These are phyloP conservation scores for Lithospermum erythrorhizon DNA, from an alignment of 257 asterid species.

Conservation along the genomic window DNA sequence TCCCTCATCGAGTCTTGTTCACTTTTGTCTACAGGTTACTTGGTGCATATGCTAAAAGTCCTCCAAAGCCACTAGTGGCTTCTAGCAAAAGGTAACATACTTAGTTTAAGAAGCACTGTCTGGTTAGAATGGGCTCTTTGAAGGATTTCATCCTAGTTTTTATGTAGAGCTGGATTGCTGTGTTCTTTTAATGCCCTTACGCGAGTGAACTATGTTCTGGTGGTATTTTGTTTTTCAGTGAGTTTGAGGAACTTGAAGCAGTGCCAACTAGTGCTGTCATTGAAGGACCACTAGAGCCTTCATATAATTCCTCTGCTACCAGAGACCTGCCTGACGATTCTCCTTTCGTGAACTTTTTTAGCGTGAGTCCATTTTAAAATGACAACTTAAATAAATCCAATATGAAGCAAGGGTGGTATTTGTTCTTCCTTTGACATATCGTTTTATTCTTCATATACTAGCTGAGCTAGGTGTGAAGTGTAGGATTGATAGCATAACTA, in stretches of 20 bases:
- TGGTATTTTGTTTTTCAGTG: constrained; percentile 16
- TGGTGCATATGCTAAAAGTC: constrained; percentile 48
- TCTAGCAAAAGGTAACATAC: constrained; percentile 43
- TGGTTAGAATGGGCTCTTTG: not conserved
- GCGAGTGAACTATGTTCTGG: not conserved
- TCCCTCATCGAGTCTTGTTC: constrained; percentile 1
- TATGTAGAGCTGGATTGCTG: not conserved
- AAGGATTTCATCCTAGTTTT: not conserved
- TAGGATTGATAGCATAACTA: not conserved
- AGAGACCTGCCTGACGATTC: constrained; percentile 22
- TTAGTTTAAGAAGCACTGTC: not conserved
- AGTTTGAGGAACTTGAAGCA: constrained; percentile 28
- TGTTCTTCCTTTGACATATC: too few relatives aligned
- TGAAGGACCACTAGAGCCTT: constrained; percentile 27
- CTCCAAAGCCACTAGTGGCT: constrained; percentile 37
- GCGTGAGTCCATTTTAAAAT: constrained; percentile 18
- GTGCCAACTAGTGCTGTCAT: constrained; percentile 23
- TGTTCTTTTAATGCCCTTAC: too few relatives aligned
- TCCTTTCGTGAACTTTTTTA: constrained; percentile 26
- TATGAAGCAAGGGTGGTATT: too few relatives aligned
- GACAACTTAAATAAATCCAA: too few relatives aligned
- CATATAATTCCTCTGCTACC: constrained; percentile 13
- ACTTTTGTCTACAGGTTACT: constrained; percentile 45
- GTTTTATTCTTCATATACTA: too few relatives aligned
- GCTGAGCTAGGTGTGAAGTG: not conserved